Base-by-base conservation (phyloP, 352 stramenopile species). In the Phytophthora palmivora region DNA sequence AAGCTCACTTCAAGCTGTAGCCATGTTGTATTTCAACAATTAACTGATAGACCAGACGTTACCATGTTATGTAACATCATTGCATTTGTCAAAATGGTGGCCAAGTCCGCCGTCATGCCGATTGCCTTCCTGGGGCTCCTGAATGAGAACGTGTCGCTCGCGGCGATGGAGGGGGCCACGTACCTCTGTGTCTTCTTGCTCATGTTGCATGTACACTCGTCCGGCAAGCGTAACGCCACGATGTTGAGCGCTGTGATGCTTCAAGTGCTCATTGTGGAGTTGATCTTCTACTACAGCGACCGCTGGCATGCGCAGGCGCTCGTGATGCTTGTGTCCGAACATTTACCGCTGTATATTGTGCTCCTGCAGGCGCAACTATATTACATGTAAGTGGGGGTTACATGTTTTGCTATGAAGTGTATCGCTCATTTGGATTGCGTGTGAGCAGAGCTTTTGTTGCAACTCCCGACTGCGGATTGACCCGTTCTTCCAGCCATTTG, bases 141-240 rank as follows among this genome's bases (percentile, higher is more conserved):
- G 48, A 82, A 89, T 59, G 86, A 95, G 67, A 95, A 95, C 24
- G 58, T 84, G 50, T 91, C 84, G 43, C 78, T 94, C 37, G 63
- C 87, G 34, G 71, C 70, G 21, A 78, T 95, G 32, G 84, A 95
- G 60, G 55, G 77, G 24, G 68, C 76, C 32, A 75, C 67, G 6
- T 82, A 87, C 47, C 82, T 92, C 45, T 70, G 64, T 46, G 63
- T 75, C 11, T 88, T 92, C 64, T 59, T 95, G 49, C 66, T 92
- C 46, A 62, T 90, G 70, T 67, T 94, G 52, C 87, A 95, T 53
- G 77, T 90, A 26, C 73, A 90, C 64, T 91, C 79, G 32, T 94
- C 83, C 2, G 84, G 84, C 62, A 85, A 84, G 59, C 84, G 84
- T 34, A 92, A 89, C 56, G 78, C 78, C 52, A 88, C 80, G 8